These are phyloP conservation scores for Cystobasidium tubakii DNA, from an alignment of 768 basidiomycete genomes.

Conservation along the genomic window DNA sequence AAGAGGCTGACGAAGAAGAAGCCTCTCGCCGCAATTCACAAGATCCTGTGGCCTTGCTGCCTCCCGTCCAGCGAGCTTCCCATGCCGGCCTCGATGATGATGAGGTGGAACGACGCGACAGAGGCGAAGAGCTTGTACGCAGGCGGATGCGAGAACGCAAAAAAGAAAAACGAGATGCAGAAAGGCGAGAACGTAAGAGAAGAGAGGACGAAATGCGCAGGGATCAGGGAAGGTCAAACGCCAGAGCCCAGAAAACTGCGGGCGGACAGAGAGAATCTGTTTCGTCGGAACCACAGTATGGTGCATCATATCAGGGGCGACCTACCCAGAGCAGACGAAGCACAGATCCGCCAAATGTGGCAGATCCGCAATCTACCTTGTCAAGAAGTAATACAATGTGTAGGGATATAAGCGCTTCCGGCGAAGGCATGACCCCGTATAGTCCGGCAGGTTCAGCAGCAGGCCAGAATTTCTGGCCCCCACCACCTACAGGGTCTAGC, in stretches of 20 bases:
- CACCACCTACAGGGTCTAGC: background rate
- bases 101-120: constrained; percentile 49
- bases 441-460: background rate
- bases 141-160: constrained; percentile 49
- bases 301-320: constrained; percentile 33
- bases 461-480: background rate
- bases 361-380: background rate
- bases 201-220: constrained; percentile 29
- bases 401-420: constrained; percentile 17
- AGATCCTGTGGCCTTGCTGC: constrained; percentile 11
- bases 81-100: constrained; percentile 45
- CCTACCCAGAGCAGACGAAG: constrained; percentile 43
- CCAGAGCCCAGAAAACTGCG: constrained; percentile 39
- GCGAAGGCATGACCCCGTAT: constrained; percentile 7
- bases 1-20: background rate
- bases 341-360: constrained; percentile 16
- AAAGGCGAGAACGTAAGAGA: constrained; percentile 41
- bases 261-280: constrained; percentile 30
- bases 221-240: constrained; percentile 35
- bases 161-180: constrained; percentile 45
- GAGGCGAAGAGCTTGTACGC: constrained; percentile 52
- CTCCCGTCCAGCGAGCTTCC: background rate
- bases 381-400: background rate
- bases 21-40: background rate
- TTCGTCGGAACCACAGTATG: constrained; percentile 11